Evolutionary conservation across 768 basidiomycete species (phyloP).

Genomic region (Tylopilus felleus): DNA sequence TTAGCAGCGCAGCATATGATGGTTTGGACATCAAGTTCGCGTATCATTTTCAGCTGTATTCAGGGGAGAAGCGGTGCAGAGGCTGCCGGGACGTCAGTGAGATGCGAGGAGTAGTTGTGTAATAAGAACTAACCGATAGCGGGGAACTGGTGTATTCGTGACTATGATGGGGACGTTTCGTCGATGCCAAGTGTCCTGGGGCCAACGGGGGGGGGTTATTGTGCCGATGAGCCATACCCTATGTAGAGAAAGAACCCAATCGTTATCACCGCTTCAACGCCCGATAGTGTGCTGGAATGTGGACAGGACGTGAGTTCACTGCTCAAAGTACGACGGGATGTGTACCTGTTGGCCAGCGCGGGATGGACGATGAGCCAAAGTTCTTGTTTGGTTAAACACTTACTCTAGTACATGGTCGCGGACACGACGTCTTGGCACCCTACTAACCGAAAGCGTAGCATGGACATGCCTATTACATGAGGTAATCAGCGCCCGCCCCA

Average conservation of each 20-base stretch:
- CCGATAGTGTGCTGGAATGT: not conserved
- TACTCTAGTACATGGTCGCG: not conserved
- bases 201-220: too few species aligned
- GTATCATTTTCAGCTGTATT: not conserved
- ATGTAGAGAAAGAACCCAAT: not conserved
- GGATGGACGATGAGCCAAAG: not conserved
- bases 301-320: not conserved
- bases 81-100: not conserved
- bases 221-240: too few species aligned
- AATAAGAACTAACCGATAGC: too few species aligned
- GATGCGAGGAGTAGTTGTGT: not conserved
- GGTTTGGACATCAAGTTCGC: not conserved
- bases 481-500: constrained; percentile 18
- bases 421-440: not conserved
- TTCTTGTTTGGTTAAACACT: not conserved
- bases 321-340: too few species aligned
- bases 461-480: constrained; percentile 10
- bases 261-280: not conserved
- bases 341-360: not conserved
- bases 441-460: not conserved
- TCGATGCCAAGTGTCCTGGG: too few species aligned
- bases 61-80: not conserved
- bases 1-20: not conserved
- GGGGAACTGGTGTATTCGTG: not conserved
- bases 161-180: too few species aligned